A percentile compares a stretch with the other conserved stretches of the same genome.
phyloP scores from a whole-genome alignment of 2,329 filamentous ascomycete species.

The Penicillium sp. region DNA sequence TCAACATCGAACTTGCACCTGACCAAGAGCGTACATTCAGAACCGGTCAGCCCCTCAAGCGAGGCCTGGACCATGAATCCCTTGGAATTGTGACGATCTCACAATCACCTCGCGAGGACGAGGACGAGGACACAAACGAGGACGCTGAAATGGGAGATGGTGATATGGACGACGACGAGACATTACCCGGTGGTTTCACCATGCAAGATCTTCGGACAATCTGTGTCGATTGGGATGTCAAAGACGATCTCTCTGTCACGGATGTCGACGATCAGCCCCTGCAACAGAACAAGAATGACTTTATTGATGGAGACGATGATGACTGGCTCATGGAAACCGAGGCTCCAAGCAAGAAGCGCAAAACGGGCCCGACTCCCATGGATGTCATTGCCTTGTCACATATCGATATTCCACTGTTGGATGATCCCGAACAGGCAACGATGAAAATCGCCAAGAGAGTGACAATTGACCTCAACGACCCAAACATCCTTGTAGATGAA shows the following conservation, averaged over 20 bases:
- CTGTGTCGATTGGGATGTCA: slow-evolving; percentile 80
- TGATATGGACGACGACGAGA: slow-evolving; percentile 61
- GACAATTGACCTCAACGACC: slow-evolving; percentile 83
- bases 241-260: slow-evolving; percentile 44
- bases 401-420: slow-evolving; percentile 70
- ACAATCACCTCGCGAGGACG: slow-evolving; percentile 46
- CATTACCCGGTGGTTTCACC: slow-evolving; percentile 68
- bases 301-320: slow-evolving; percentile 56
- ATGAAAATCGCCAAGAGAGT: slow-evolving; percentile 75
- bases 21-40: slow-evolving; percentile 87
- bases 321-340: slow-evolving; percentile 51
- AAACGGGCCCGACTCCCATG: slow-evolving; percentile 46
- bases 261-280: slow-evolving; percentile 19
- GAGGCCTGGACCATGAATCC: slow-evolving; percentile 54
- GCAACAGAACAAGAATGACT: slow-evolving; percentile 2
- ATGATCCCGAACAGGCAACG: slow-evolving; percentile 76
- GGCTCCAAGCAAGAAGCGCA: slow-evolving; percentile 67
- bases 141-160: slow-evolving; percentile 52
- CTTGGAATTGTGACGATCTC: slow-evolving; percentile 56
- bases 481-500: slow-evolving; percentile 80
- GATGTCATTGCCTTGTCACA: slow-evolving; percentile 56
- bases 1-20: slow-evolving; percentile 79
- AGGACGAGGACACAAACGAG: slow-evolving; percentile 52
- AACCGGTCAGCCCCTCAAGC: slow-evolving; percentile 63
- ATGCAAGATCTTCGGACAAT: slow-evolving; percentile 81